phyloP scores from a whole-genome alignment of 2,329 filamentous ascomycete species.

The Pyrenochaeta sp. region DNA sequence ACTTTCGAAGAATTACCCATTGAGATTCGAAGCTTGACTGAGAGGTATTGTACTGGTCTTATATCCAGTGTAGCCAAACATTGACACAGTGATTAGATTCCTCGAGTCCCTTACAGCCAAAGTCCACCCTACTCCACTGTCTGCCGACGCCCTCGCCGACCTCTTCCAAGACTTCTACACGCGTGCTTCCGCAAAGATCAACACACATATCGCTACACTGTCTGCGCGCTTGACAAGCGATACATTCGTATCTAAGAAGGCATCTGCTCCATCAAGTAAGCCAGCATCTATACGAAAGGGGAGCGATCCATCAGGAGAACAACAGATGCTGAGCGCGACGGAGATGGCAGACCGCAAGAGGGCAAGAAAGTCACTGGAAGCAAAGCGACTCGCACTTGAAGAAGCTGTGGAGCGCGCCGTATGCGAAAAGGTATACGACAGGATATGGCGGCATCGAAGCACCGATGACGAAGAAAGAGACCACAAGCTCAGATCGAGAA shows the following conservation, averaged over 20 bases:
- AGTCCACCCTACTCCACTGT: slow-evolving; percentile 83
- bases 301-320: slow-evolving; percentile 58
- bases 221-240: slow-evolving; percentile 78
- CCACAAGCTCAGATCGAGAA: slow-evolving; percentile 92
- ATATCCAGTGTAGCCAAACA: not conserved
- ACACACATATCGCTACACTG: slow-evolving; percentile 84
- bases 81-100: slow-evolving; percentile 68
- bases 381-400: slow-evolving; percentile 79
- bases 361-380: slow-evolving; percentile 78
- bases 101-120: slow-evolving; percentile 88
- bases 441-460: slow-evolving; percentile 89
- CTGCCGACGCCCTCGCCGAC: slow-evolving; percentile 81
- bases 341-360: slow-evolving; percentile 84
- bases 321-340: slow-evolving; percentile 89
- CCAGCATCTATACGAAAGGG: slow-evolving; percentile 49
- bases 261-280: slow-evolving; percentile 48
- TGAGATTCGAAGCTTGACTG: slow-evolving; percentile 87
- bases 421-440: slow-evolving; percentile 82
- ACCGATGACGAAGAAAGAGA: slow-evolving; percentile 95
- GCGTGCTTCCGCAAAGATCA: slow-evolving; percentile 80
- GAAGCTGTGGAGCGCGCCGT: slow-evolving; percentile 89
- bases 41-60: slow-evolving; percentile 66
- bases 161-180: slow-evolving; percentile 95
- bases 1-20: slow-evolving; percentile 91
- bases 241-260: slow-evolving; percentile 53